Conservation (phyloP, 1,284 basidiomycete genomes). For the Marasmius oreades region DNA sequence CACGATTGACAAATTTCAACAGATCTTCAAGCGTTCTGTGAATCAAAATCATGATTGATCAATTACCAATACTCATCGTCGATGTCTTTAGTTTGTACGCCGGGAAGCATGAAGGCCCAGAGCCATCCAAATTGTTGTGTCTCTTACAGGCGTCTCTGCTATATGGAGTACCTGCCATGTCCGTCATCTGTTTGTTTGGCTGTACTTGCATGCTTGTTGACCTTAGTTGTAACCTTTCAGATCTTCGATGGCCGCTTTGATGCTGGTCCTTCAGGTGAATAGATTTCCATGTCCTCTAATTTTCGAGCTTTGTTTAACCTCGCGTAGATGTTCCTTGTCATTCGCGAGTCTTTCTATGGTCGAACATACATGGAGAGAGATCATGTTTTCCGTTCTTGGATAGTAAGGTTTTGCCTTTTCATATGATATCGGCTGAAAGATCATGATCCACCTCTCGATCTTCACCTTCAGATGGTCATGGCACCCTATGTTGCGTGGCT, state of each 20-base stretch:
- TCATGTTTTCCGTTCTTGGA: constrained; percentile 32
- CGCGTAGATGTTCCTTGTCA: constrained; percentile 39
- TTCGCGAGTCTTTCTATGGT: constrained; percentile 33
- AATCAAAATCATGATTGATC: constrained; percentile 11
- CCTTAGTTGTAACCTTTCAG: constrained; percentile 21
- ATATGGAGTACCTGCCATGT: constrained; percentile 47
- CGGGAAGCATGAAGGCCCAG: constrained; percentile 37
- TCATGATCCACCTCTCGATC: too few relatives aligned
- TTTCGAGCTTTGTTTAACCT: neutral
- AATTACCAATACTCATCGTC: constrained; percentile 4
- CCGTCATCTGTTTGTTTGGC: constrained; percentile 15
- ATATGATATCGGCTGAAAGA: neutral
- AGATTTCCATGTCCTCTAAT: neutral
- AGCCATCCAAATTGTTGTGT: constrained; percentile 40
- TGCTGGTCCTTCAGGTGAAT: constrained; percentile 40
- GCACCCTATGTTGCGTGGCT: constrained; percentile 39
- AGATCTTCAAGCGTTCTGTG: constrained; percentile 34
- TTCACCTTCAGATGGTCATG: constrained; percentile 32
- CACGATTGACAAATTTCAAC: neutral
- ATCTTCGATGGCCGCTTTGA: constrained; percentile 37
- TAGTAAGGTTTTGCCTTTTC: constrained; percentile 24
- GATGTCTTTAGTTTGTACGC: constrained; percentile 33
- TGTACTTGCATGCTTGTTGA: neutral
- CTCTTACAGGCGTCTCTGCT: constrained; percentile 44
- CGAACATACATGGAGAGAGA: constrained; percentile 28